Base-by-base conservation (phyloP, 208 protist species). In the Leishmania arabica region DNA sequence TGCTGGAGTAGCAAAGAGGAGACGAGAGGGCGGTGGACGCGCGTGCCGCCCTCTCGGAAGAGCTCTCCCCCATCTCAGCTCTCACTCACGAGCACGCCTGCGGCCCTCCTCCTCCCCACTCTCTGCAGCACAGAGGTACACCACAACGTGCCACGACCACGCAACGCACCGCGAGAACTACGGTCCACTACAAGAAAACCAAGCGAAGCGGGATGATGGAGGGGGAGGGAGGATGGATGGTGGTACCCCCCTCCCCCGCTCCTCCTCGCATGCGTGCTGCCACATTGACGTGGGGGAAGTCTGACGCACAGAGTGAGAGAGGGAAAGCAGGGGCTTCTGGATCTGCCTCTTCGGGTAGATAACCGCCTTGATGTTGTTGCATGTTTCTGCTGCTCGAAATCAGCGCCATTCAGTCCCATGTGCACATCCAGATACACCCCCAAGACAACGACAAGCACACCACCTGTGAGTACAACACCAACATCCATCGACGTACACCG, bases 401-500 rank as follows among this genome's bases (percentile, higher is more conserved):
- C 40, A 8, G 37, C 40, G 19, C 40, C 37, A 47, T 24, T n/a
- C 6, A 8, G 66, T 17, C 40, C 37, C 66, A 71, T 54, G 31
- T 21, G 45, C 45, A 76, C 71, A 53, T 34, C 56, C 19, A 15
- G 34, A 77, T 21, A 82, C 70, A 31, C 24, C 8, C 27, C 8
- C 11, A 51, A 47, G 17, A 49, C 8, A 68, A 65, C 9, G 1
- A 56, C 31, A 64, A 37, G 51, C 37, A 49, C 27, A 31, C 19
- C 27, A 17, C 15, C 8, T 31, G 37, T 34, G 27, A 77, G 40
- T 21, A 75, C 51, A 64, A 69, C 42, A 70, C 3, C 62, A 47
- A 58, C 68, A 60, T 49, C 6, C 21, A 68, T 62, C 76, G n/a
- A 77, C 79, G 78, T 66, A 80, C 34, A 56, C 56, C 73, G 9